Evolutionary conservation across 73 alveolate genomes (phyloP).

Genomic region (Paramecium sexaurelia): DNA sequence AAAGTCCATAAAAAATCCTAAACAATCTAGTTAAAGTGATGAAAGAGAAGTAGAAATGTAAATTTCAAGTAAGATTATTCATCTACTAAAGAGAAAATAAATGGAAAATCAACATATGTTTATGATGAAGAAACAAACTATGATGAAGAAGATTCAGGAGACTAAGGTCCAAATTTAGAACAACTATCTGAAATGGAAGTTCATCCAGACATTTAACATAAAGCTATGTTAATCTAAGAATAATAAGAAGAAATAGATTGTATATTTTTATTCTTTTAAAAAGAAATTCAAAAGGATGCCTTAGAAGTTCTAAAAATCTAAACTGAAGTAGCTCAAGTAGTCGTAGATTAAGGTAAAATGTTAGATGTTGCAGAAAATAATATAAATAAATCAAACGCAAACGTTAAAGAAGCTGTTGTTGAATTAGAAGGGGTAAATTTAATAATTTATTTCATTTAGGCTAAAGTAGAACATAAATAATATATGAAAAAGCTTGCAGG

Average conservation of each 20-base stretch:
- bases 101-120: conserved; percentile 25
- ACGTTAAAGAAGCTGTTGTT: conserved; percentile 33
- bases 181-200: conserved; percentile 38
- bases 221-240: conserved; percentile 10
- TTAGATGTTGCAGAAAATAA: conserved; percentile 44
- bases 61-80: neutral
- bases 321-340: conserved; percentile 31
- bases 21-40: neutral
- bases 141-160: conserved; percentile 34
- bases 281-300: conserved; percentile 32
- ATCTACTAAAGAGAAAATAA: neutral
- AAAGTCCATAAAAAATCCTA: neutral
- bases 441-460: neutral
- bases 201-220: conserved; percentile 48
- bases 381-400: neutral
- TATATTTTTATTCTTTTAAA: neutral
- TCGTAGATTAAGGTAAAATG: conserved; percentile 35
- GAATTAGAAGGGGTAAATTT: conserved; percentile 48
- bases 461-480: conserved; percentile 37
- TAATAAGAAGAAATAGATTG: conserved; percentile 34
- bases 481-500: conserved; percentile 51
- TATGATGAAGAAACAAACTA: neutral
- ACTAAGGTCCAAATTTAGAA: neutral
- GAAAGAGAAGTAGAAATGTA: neutral
- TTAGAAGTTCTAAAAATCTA: neutral